Evolutionary conservation across 2,329 filamentous ascomycete genomes (phyloP).

Genomic region (Ascochyta lentis): DNA sequence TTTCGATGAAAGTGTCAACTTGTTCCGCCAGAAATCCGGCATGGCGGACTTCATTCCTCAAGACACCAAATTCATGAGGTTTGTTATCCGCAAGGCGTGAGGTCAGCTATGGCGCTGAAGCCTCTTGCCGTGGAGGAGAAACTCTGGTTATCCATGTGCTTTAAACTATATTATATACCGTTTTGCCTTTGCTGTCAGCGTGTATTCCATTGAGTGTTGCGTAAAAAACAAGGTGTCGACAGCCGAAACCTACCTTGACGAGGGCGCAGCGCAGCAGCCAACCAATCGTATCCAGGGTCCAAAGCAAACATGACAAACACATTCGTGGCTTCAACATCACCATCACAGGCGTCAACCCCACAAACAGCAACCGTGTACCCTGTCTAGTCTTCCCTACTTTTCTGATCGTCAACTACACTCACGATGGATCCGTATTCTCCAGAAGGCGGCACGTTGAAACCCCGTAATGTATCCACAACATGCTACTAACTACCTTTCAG

Average conservation of each 20-base stretch:
- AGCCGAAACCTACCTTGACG: neutral
- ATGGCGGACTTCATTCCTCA: conserved; percentile 29
- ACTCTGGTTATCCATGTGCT: neutral
- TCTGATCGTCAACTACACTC: neutral
- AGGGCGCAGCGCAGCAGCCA: conserved; percentile 20
- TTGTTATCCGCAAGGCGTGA: conserved; percentile 28
- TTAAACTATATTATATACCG: neutral
- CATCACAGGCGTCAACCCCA: conserved; percentile 17
- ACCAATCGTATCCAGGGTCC: conserved; percentile 31
- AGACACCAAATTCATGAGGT: conserved; percentile 36
- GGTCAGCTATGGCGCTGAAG: neutral
- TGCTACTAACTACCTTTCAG: conserved; percentile 47
- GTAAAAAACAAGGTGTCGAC: neutral
- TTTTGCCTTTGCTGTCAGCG: neutral
- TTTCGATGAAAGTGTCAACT: conserved; percentile 30
- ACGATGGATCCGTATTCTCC: conserved; percentile 66
- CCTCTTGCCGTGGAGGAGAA: too few relatives aligned
- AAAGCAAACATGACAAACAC: conserved; percentile 40
- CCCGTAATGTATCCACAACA: neutral
- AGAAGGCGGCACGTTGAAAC: conserved; percentile 62
- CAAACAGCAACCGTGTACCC: conserved; percentile 1
- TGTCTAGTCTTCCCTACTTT: conserved; percentile 5
- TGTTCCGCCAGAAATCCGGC: conserved; percentile 22
- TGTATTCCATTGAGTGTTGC: neutral
- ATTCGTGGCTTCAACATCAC: conserved; percentile 41